A percentile compares a stretch with the other conserved stretches of the same genome.
These are phyloP conservation scores for Umbelopsis sp. DNA, from an alignment of 192 early-diverging fungal genomes.

Conservation along the genomic window DNA sequence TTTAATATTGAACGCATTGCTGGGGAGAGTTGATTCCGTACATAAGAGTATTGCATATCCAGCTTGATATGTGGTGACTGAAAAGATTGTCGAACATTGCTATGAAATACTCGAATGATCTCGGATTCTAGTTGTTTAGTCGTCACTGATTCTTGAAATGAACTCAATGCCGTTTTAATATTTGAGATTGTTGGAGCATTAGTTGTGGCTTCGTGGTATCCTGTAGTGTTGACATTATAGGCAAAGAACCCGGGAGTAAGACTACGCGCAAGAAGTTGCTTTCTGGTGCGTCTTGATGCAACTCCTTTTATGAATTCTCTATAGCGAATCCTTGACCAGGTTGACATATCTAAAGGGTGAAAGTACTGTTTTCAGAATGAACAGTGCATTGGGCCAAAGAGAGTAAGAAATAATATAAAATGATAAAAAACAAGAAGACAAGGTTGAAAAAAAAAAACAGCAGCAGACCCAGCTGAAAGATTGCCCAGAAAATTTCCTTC, in stretches of 20 bases:
- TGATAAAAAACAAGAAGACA: too few species aligned
- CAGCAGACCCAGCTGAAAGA: background rate
- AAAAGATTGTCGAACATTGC: background rate
- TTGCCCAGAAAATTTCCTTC: conserved; percentile 5
- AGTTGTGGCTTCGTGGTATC: conserved; percentile 8
- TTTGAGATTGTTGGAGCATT: conserved; percentile 14
- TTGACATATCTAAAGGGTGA: conserved; percentile 1
- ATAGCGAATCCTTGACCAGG: conserved; percentile 4
- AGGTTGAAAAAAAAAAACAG: background rate
- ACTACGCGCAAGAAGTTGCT: conserved; percentile 13
- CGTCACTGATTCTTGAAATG: background rate
- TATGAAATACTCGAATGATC: background rate
- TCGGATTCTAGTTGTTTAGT: background rate
- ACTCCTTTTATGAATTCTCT: background rate
- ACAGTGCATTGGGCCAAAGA: background rate
- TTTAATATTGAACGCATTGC: background rate
- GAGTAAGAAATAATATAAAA: background rate
- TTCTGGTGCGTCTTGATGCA: background rate
- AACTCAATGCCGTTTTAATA: background rate
- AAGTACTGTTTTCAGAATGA: background rate
- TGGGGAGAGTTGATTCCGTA: background rate
- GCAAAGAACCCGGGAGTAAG: conserved; percentile 22
- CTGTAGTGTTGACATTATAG: conserved; percentile 20
- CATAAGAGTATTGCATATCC: background rate
- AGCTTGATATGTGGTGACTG: background rate